Percentiles rank a stretch among this genome's conserved stretches.
phyloP scores from a whole-genome alignment of 805 yeast genomes.

The Saturnispora diversa region DNA sequence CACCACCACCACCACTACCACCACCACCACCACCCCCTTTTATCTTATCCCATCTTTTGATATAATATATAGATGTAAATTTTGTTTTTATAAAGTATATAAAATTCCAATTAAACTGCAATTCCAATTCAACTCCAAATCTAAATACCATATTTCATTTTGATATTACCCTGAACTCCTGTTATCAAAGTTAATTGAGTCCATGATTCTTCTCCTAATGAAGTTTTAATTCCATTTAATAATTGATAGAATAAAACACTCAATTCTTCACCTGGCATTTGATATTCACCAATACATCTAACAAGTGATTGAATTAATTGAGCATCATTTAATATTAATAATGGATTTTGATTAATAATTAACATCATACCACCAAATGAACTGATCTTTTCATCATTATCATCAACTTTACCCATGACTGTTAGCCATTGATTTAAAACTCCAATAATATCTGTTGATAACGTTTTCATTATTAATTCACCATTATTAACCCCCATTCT shows the following conservation, averaged over 20 bases:
- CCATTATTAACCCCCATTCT: constrained; percentile 61
- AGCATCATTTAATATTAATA: constrained; percentile 39
- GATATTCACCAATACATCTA: constrained; percentile 50
- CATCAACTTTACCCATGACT: constrained; percentile 57
- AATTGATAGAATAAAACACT: constrained; percentile 38
- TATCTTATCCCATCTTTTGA: too few relatives aligned
- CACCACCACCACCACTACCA: too few relatives aligned
- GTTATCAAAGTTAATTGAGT: constrained; percentile 3
- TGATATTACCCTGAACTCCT: constrained; percentile 19
- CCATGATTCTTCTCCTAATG: constrained; percentile 36
- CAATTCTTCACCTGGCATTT: constrained; percentile 41
- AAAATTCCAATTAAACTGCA: neutral
- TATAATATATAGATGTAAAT: neutral
- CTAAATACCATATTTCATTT: constrained; percentile 25
- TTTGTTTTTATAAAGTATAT: neutral
- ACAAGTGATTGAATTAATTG: constrained; percentile 46
- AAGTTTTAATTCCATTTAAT: constrained; percentile 36
- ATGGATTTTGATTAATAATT: constrained; percentile 60
- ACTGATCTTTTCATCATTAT: constrained; percentile 81
- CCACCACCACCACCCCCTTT: too few relatives aligned
- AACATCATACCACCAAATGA: constrained; percentile 80
- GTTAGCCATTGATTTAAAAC: constrained; percentile 64
- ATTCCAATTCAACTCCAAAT: neutral
- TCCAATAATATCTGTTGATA: constrained; percentile 28
- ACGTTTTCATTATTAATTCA: too few relatives aligned